Percentiles rank a stretch among this genome's conserved stretches.
These are phyloP conservation scores for Zymoseptoria passerinii DNA, from an alignment of 2,329 filamentous ascomycete genomes.

Conservation along the genomic window DNA sequence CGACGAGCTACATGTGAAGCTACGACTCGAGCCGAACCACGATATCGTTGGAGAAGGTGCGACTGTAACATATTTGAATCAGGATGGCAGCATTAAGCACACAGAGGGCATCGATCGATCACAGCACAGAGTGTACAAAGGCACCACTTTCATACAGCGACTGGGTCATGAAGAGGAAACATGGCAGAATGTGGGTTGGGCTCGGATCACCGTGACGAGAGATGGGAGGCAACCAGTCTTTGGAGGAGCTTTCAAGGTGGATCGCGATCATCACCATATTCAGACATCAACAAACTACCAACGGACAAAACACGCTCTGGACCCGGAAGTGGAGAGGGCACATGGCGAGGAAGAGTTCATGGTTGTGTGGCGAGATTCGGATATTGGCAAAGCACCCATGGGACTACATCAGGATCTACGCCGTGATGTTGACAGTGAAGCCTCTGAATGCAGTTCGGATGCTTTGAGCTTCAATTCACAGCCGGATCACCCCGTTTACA, in stretches of 20 bases:
- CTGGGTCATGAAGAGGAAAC: slow-evolving; percentile 46
- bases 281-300: slow-evolving; percentile 67
- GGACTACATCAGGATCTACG: slow-evolving; percentile 52
- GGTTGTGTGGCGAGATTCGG: slow-evolving; percentile 87
- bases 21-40: slow-evolving; percentile 81
- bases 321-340: slow-evolving; percentile 54
- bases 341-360: slow-evolving; percentile 61
- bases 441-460: slow-evolving; percentile 58
- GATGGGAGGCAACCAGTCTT: slow-evolving; percentile 78
- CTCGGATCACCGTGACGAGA: slow-evolving; percentile 65
- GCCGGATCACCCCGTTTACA: slow-evolving; percentile 59
- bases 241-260: slow-evolving; percentile 76
- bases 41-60: slow-evolving; percentile 75
- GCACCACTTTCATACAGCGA: slow-evolving; percentile 59
- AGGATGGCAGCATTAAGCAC: slow-evolving; percentile 59
- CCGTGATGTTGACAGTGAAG: slow-evolving; percentile 13
- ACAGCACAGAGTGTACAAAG: slow-evolving; percentile 77
- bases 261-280: slow-evolving; percentile 78
- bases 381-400: slow-evolving; percentile 48
- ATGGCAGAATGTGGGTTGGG: slow-evolving; percentile 82
- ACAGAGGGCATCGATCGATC: slow-evolving; percentile 63
- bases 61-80: slow-evolving; percentile 60
- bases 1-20: slow-evolving; percentile 60
- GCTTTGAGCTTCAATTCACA: slow-evolving; percentile 70
- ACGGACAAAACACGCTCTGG: slow-evolving; percentile 60